phyloP scores from a whole-genome alignment of 2,329 filamentous ascomycete species.

The Cercospora beticola region DNA sequence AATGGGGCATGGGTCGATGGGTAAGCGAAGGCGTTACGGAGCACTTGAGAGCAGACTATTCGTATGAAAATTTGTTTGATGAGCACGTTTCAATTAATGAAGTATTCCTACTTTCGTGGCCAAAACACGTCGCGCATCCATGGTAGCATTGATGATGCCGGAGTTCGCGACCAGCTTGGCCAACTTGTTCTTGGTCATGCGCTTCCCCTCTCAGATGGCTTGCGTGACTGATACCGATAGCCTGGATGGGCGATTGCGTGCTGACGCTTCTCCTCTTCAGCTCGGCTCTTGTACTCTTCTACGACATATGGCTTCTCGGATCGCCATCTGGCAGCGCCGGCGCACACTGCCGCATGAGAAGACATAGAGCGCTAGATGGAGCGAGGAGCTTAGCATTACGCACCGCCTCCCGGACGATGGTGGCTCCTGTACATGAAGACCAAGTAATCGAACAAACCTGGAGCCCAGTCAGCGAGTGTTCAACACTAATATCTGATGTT shows the following conservation, averaged over 20 bases:
- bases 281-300: slow-evolving; percentile 13
- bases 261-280: slow-evolving; percentile 13
- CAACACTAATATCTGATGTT: not conserved
- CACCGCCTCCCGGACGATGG: slow-evolving; percentile 23
- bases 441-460: not conserved
- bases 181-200: slow-evolving; percentile 39
- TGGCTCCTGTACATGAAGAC: slow-evolving; percentile 16
- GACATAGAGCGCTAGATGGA: not conserved
- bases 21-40: slow-evolving; percentile 13
- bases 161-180: slow-evolving; percentile 23
- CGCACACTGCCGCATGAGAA: not conserved
- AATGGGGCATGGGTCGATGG: not conserved
- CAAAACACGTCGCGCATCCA: not conserved
- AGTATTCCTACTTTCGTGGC: not conserved
- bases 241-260: slow-evolving; percentile 19
- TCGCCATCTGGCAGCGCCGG: not conserved
- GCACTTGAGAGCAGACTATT: not conserved
- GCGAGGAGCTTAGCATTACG: slow-evolving; percentile 22
- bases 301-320: slow-evolving; percentile 6
- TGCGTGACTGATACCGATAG: slow-evolving; percentile 37
- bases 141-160: slow-evolving; percentile 15
- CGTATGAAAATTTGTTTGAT: not conserved
- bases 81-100: not conserved
- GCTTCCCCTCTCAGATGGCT: slow-evolving; percentile 23
- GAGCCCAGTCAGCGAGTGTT: not conserved